phyloP scores from a whole-genome alignment of 2,329 filamentous ascomycete genomes.

The Capronia coronata region DNA sequence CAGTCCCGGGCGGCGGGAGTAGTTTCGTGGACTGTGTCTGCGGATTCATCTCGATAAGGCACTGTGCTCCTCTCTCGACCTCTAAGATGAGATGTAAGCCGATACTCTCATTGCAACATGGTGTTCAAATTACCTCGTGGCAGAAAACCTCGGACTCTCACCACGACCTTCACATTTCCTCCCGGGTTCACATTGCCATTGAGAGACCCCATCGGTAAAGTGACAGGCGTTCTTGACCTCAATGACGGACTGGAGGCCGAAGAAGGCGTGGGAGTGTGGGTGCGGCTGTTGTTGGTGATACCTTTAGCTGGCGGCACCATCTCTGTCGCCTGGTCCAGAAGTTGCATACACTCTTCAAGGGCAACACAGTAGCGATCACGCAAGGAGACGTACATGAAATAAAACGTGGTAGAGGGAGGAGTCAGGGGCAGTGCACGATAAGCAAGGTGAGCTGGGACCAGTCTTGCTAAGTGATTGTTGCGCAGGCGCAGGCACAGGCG shows the following conservation, averaged over 20 bases:
- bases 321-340: slow-evolving; percentile 14
- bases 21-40: slow-evolving; percentile 77
- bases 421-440: background rate
- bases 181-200: slow-evolving; percentile 50
- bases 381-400: slow-evolving; percentile 24
- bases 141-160: slow-evolving; percentile 72
- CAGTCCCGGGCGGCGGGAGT: slow-evolving; percentile 56
- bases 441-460: background rate
- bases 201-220: slow-evolving; percentile 44
- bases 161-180: slow-evolving; percentile 76
- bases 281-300: slow-evolving; percentile 15
- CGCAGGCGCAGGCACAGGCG: background rate
- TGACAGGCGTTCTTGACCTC: slow-evolving; percentile 63
- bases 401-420: background rate
- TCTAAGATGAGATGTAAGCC: slow-evolving; percentile 50
- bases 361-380: slow-evolving; percentile 19
- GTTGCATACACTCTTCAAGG: slow-evolving; percentile 20
- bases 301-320: slow-evolving; percentile 25
- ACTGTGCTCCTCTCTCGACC: slow-evolving; percentile 69
- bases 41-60: slow-evolving; percentile 88
- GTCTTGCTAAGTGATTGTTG: background rate
- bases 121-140: slow-evolving; percentile 57
- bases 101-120: slow-evolving; percentile 20
- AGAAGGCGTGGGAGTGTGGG: slow-evolving; percentile 45
- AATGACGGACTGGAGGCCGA: slow-evolving; percentile 73